Conservation (phyloP, 371 early-diverging fungal genomes). For the Spraguea lophii region DNA sequence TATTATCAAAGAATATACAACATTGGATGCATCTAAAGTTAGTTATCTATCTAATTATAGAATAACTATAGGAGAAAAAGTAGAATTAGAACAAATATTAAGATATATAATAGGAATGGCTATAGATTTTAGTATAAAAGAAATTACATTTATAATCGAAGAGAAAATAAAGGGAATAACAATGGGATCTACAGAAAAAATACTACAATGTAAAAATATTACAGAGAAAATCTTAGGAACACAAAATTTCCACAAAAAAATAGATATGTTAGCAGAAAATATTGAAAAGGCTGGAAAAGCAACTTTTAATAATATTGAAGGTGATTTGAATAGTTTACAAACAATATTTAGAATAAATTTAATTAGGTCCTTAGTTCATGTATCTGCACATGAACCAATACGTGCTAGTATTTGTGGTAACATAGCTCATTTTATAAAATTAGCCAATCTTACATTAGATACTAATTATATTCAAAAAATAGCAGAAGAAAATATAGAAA, state of each 20-base stretch:
- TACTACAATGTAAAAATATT: constrained; percentile 8
- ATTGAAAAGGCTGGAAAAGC: not conserved
- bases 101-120: constrained; percentile 30
- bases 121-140: constrained; percentile 31
- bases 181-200: constrained; percentile 5
- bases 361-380: constrained; percentile 14
- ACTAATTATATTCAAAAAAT: constrained; percentile 23
- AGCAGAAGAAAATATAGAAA: constrained; percentile 29
- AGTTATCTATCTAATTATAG: not conserved
- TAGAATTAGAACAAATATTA: not conserved
- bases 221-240: not conserved
- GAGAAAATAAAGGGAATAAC: constrained; percentile 17
- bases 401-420: constrained; percentile 39
- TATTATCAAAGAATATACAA: not conserved
- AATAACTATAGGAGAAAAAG: no score
- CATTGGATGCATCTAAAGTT: not conserved
- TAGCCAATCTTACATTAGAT: constrained; percentile 30
- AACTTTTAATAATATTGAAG: not conserved
- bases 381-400: constrained; percentile 38
- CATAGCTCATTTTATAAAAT: constrained; percentile 42
- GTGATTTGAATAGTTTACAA: not conserved
- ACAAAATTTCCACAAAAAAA: not conserved
- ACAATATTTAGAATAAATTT: constrained; percentile 27
- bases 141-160: constrained; percentile 14
- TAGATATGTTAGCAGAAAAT: no score